A percentile compares a stretch with the other conserved stretches of the same genome.
phyloP scores from a whole-genome alignment of 257 asterid species.

The Petrea volubilis region DNA sequence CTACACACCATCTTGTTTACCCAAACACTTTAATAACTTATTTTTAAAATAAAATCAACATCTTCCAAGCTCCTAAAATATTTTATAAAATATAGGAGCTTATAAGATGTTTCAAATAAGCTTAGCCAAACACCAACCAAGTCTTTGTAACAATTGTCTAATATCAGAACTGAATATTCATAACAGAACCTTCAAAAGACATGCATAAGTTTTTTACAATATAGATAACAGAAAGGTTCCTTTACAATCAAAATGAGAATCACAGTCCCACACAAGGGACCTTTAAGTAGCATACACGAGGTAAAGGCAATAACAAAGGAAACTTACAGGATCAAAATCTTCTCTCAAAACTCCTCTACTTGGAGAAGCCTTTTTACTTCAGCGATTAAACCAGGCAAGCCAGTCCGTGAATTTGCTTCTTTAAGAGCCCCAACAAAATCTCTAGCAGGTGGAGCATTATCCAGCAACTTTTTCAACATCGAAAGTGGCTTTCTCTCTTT shows the following conservation, averaged over 20 bases:
- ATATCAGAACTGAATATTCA: background rate
- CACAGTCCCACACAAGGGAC: background rate
- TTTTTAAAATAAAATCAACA: no score
- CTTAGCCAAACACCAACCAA: no score
- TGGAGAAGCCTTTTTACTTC: conserved; percentile 99
- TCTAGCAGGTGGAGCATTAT: conserved; percentile 64
- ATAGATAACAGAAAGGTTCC: background rate
- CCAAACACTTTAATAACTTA: no score
- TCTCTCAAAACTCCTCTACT: conserved; percentile 91
- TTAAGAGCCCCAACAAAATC: conserved; percentile 92
- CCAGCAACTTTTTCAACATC: conserved; percentile 47
- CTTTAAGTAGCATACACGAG: background rate
- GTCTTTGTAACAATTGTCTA: background rate
- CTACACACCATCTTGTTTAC: no score
- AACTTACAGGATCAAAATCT: conserved; percentile 88
- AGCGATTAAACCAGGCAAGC: conserved; percentile 88
- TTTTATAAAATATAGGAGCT: no score
- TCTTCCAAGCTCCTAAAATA: no score
- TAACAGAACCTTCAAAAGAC: background rate
- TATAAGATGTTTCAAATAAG: no score
- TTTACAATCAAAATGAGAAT: background rate
- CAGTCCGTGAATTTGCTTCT: conserved; percentile 64
- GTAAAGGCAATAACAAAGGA: background rate
- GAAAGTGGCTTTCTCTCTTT: conserved; percentile 63
- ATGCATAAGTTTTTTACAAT: background rate